phyloP scores from a whole-genome alignment of 352 stramenopile species.

The Phytophthora megakarya region DNA sequence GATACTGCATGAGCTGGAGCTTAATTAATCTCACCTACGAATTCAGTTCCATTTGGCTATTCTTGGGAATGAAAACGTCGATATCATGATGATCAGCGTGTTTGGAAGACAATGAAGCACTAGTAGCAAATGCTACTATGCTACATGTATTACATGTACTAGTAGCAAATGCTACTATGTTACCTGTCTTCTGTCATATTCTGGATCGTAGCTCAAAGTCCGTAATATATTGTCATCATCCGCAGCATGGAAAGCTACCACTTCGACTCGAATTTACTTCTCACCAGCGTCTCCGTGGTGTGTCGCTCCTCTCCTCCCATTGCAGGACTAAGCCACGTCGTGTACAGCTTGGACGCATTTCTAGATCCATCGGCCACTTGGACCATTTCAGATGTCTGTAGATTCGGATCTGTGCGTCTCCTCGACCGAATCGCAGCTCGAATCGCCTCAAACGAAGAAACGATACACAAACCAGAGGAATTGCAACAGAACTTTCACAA shows the following conservation, averaged over 20 bases:
- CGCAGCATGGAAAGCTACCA: neutral
- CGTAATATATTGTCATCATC: no score
- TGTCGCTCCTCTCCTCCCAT: conserved; percentile 14
- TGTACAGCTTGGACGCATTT: conserved; percentile 9
- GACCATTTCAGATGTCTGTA: conserved; percentile 13
- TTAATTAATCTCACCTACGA: neutral
- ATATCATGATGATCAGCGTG: no score
- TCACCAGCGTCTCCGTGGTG: conserved; percentile 22
- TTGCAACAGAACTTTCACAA: neutral
- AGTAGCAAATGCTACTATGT: no score
- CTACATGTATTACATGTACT: no score
- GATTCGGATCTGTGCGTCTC: conserved; percentile 25
- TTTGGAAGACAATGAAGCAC: no score
- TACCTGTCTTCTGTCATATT: no score
- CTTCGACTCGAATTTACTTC: neutral
- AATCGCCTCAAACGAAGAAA: neutral
- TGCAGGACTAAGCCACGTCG: conserved; percentile 14
- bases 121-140: no score
- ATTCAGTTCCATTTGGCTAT: conserved; percentile 21
- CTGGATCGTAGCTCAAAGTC: no score
- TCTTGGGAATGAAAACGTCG: conserved; percentile 11
- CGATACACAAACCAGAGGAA: neutral
- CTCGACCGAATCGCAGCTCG: conserved; percentile 17
- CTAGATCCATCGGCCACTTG: conserved; percentile 8
- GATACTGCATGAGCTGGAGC: conserved; percentile 30